phyloP scores from a whole-genome alignment of 176 grass and related monocot genomes.

The Hyparrhenia diplandra region DNA sequence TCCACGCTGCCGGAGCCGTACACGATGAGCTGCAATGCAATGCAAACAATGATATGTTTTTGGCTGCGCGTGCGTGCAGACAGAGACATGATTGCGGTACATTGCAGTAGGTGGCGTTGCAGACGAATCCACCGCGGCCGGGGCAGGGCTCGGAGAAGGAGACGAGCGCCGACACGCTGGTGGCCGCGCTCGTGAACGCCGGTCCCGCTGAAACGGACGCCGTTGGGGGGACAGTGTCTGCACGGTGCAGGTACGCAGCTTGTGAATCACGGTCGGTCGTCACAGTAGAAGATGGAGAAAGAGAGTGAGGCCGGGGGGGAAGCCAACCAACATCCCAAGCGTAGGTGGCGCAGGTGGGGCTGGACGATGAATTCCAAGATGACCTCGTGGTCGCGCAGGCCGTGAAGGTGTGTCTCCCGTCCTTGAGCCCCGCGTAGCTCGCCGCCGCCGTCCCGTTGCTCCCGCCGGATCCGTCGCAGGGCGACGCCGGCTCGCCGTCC shows the following conservation, averaged over 20 bases:
- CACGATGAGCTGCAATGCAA: slow-evolving; percentile 58
- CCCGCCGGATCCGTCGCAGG: too few relatives aligned
- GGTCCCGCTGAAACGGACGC: slow-evolving; percentile 53
- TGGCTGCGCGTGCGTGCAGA: neutral
- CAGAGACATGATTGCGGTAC: neutral
- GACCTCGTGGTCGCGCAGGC: too few relatives aligned
- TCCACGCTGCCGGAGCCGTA: slow-evolving; percentile 64
- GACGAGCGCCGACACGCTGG: slow-evolving; percentile 49
- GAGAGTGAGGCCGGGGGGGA: too few relatives aligned
- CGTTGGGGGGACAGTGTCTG: slow-evolving; percentile 79
- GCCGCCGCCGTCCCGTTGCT: too few relatives aligned
- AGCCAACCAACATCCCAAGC: slow-evolving; percentile 89
- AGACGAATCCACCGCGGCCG: slow-evolving; percentile 65
- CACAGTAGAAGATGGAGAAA: too few relatives aligned
- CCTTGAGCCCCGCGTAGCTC: too few relatives aligned
- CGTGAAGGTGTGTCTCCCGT: too few relatives aligned
- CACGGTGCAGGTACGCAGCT: slow-evolving; percentile 5
- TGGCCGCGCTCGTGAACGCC: slow-evolving; percentile 55
- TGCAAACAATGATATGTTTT: neutral
- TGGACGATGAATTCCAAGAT: neutral
- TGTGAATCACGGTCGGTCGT: neutral
- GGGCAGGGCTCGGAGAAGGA: slow-evolving; percentile 76
- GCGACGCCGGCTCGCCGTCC: too few relatives aligned
- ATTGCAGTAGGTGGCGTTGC: slow-evolving; percentile 56
- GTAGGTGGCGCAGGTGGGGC: slow-evolving; percentile 54